Percentiles rank a stretch among this genome's conserved stretches.
Conservation (phyloP, 1,284 basidiomycete genomes). For the Tranzscheliella williamsii region DNA sequence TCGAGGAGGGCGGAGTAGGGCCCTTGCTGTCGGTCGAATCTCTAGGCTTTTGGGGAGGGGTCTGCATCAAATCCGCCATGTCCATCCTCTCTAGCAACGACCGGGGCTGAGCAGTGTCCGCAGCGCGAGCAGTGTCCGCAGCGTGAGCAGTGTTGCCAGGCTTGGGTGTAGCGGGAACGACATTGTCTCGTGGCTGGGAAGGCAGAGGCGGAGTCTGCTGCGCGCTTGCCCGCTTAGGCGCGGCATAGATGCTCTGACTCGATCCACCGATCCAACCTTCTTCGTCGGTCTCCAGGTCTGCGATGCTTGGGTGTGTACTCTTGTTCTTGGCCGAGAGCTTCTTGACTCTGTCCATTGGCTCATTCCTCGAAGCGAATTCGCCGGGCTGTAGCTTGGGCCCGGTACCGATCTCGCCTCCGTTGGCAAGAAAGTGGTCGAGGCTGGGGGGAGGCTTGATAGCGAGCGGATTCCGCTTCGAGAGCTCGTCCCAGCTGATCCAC, state of each 20-base stretch:
- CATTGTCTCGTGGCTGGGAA: conserved; percentile 3
- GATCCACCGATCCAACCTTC: conserved; percentile 42
- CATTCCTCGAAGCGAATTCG: conserved; percentile 2
- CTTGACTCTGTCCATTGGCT: conserved; percentile 1
- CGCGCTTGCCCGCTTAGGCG: conserved; percentile 4
- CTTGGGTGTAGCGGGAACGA: neutral
- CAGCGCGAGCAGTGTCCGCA: neutral
- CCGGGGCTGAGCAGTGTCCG: neutral
- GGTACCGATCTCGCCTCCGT: conserved; percentile 14
- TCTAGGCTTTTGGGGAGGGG: conserved; percentile 15
- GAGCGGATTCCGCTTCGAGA: conserved; percentile 29
- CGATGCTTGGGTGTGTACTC: conserved; percentile 16
- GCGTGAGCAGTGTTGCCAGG: conserved; percentile 5
- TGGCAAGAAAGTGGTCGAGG: conserved; percentile 12
- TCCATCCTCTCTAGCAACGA: conserved; percentile 35
- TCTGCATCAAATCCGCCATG: conserved; percentile 12
- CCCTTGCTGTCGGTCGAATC: neutral
- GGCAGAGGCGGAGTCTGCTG: conserved; percentile 18
- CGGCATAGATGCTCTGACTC: conserved; percentile 43
- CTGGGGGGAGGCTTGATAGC: conserved; percentile 28
- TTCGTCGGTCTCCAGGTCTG: conserved; percentile 26
- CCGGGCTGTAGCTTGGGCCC: conserved; percentile 16
- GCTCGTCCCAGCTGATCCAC: conserved; percentile 42
- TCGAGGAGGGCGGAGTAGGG: neutral
- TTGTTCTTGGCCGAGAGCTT: neutral